Evolutionary conservation across 1,139 yeast genomes (phyloP).

Genomic region (Spathaspora sp.): DNA sequence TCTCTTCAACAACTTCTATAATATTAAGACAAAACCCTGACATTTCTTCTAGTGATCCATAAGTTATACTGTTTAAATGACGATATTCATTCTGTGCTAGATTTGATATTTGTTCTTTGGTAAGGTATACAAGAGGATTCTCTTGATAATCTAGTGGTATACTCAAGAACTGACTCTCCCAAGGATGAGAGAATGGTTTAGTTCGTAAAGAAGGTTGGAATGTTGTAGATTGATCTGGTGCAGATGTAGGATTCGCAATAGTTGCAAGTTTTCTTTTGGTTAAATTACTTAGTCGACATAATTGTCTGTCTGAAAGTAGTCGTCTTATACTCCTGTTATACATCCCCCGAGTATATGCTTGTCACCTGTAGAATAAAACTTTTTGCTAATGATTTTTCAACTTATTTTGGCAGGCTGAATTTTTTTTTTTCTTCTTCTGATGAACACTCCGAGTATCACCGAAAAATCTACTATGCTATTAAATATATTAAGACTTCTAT

Average conservation of each 20-base stretch:
- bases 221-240: neutral
- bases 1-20: slow-evolving; percentile 29
- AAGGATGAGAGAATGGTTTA: slow-evolving; percentile 8
- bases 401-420: neutral
- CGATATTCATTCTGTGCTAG: slow-evolving; percentile 23
- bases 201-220: slow-evolving; percentile 7
- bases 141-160: slow-evolving; percentile 25
- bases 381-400: neutral
- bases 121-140: slow-evolving; percentile 35
- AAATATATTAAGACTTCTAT: neutral
- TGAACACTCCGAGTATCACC: neutral
- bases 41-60: slow-evolving; percentile 25
- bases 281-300: neutral
- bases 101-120: slow-evolving; percentile 23
- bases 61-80: slow-evolving; percentile 28
- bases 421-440: neutral
- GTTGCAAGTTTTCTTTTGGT: neutral
- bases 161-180: slow-evolving; percentile 1
- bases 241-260: neutral
- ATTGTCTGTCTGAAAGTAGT: neutral
- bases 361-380: neutral
- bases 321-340: neutral
- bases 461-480: no score
- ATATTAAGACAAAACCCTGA: slow-evolving; percentile 30
- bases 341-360: neutral